A percentile compares a stretch with the other conserved stretches of the same genome.
Conservation (phyloP, 1,284 basidiomycete species). For the Ustanciosporium gigantosporum region DNA sequence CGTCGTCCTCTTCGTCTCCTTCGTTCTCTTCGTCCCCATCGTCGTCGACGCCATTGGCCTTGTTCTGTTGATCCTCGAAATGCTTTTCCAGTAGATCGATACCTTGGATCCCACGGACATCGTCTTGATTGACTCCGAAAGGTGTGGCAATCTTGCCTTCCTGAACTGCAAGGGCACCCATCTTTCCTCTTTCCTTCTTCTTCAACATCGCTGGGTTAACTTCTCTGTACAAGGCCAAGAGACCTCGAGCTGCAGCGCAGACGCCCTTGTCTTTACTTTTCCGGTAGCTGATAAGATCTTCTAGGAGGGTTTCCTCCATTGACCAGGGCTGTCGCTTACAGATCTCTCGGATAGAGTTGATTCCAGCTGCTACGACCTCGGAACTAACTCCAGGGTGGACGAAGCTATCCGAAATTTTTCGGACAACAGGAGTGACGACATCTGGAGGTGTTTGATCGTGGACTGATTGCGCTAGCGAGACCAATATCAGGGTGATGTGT, state of each 20-base stretch:
- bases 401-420: slow-evolving; percentile 92
- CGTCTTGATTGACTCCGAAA: slow-evolving; percentile 77
- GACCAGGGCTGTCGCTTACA: slow-evolving; percentile 90
- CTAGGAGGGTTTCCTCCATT: slow-evolving; percentile 90
- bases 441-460: slow-evolving; percentile 96
- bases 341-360: slow-evolving; percentile 92
- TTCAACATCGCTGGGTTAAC: slow-evolving; percentile 93
- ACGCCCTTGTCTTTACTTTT: slow-evolving; percentile 95
- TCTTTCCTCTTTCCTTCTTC: slow-evolving; percentile 72
- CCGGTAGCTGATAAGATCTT: slow-evolving; percentile 89
- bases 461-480: slow-evolving; percentile 90
- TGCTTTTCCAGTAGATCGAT: slow-evolving; percentile 59
- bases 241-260: slow-evolving; percentile 79
- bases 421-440: slow-evolving; percentile 82
- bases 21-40: slow-evolving; percentile 65
- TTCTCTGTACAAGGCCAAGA: slow-evolving; percentile 91
- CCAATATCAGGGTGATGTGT: slow-evolving; percentile 90
- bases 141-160: slow-evolving; percentile 63
- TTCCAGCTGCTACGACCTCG: slow-evolving; percentile 92
- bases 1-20: too few species aligned
- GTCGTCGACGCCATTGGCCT: slow-evolving; percentile 55
- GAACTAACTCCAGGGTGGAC: slow-evolving; percentile 95
- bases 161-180: slow-evolving; percentile 48
- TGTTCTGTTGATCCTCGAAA: slow-evolving; percentile 39
- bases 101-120: slow-evolving; percentile 81